Conservation (phyloP, 1,284 basidiomycete species). For the Boletus sp. region DNA sequence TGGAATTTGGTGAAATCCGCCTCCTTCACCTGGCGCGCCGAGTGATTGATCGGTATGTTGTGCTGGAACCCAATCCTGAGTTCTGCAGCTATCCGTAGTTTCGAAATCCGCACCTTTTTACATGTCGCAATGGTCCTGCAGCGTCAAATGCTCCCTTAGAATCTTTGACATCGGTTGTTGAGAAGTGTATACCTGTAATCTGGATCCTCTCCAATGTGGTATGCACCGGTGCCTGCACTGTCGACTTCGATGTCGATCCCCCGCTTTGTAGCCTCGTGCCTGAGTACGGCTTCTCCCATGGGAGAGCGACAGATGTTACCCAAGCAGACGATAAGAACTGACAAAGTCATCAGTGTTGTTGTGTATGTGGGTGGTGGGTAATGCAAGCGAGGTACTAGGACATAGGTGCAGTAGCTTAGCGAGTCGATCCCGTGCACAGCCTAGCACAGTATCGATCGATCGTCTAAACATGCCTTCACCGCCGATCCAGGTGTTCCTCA, state of each 20-base stretch:
- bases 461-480: constrained; percentile 59
- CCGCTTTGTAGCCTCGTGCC: constrained; percentile 52
- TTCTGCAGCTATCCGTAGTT: background rate
- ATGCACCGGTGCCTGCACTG: constrained; percentile 69
- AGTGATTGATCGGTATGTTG: constrained; percentile 55
- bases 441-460: background rate
- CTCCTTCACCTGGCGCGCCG: constrained; percentile 53
- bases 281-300: constrained; percentile 74
- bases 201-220: constrained; percentile 69
- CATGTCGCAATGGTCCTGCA: constrained; percentile 58
- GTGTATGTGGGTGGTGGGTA: background rate
- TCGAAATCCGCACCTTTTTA: constrained; percentile 45
- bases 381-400: background rate
- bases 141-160: background rate
- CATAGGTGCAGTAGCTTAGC: too few relatives aligned
- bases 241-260: constrained; percentile 63
- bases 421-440: too few relatives aligned
- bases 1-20: constrained; percentile 63
- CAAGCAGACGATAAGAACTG: constrained; percentile 69
- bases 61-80: constrained; percentile 38
- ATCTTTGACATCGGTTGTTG: background rate
- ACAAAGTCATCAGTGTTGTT: constrained; percentile 30
- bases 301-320: constrained; percentile 79
- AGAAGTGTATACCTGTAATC: constrained; percentile 55
- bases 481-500: constrained; percentile 75